Conservation (phyloP, 2,329 filamentous ascomycete species). For the Parascedosporium putredinis region DNA sequence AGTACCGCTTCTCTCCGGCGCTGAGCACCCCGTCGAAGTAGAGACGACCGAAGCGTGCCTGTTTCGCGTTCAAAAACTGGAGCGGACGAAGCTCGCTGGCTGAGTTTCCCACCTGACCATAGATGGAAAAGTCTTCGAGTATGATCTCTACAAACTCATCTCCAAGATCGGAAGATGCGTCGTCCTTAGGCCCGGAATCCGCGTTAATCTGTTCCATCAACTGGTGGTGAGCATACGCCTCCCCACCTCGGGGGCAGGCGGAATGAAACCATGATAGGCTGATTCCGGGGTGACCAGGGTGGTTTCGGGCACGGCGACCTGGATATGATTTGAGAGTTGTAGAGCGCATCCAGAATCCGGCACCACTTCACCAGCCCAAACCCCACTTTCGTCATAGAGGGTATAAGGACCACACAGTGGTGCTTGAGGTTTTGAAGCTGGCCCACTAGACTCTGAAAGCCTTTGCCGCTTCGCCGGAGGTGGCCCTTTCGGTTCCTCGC, state of each 20-base stretch:
- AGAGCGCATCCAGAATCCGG: not conserved
- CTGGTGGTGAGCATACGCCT: constrained; percentile 10
- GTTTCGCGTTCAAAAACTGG: constrained; percentile 36
- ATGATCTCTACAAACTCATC: constrained; percentile 31
- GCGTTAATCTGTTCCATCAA: not conserved
- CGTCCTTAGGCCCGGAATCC: not conserved
- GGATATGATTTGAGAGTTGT: not conserved
- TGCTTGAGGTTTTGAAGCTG: no score
- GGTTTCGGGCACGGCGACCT: constrained; percentile 18
- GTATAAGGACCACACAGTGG: no score
- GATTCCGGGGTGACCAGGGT: constrained; percentile 19
- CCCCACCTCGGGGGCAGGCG: constrained; percentile 16
- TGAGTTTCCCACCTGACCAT: constrained; percentile 24
- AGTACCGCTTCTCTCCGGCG: constrained; percentile 29
- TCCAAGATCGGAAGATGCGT: not conserved
- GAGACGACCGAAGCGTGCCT: constrained; percentile 24
- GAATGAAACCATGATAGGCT: constrained; percentile 21
- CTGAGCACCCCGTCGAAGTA: constrained; percentile 53
- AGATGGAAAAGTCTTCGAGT: constrained; percentile 49
- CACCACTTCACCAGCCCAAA: not conserved
- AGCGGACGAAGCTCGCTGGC: constrained; percentile 45
- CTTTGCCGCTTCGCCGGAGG: no score
- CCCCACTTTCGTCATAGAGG: not conserved
- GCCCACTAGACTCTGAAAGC: no score
- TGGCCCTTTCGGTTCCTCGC: no score